A percentile compares a stretch with the other conserved stretches of the same genome.
phyloP scores from a whole-genome alignment of 768 basidiomycete species.

The Strobilomyces confusus region DNA sequence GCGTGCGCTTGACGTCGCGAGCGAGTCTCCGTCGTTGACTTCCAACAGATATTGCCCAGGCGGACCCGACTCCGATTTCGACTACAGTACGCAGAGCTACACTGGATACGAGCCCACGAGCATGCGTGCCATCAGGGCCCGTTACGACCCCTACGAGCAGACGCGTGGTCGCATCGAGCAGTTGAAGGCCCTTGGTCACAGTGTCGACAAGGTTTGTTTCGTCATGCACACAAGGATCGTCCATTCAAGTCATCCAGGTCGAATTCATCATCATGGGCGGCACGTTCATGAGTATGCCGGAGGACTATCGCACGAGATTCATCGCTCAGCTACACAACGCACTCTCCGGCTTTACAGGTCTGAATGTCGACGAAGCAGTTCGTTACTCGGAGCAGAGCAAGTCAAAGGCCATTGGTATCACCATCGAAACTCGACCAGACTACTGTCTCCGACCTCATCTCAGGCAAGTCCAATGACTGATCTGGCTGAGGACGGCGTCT shows the following conservation, averaged over 20 bases:
- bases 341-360: conserved; percentile 89
- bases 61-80: conserved; percentile 98
- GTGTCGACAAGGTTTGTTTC: conserved; percentile 83
- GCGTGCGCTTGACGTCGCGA: conserved; percentile 26
- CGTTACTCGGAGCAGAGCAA: conserved; percentile 96
- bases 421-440: conserved; percentile 97
- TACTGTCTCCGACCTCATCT: conserved; percentile 97
- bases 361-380: conserved; percentile 94
- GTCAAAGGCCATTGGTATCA: conserved; percentile 98
- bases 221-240: not conserved
- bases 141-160: conserved; percentile 97
- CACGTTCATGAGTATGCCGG: conserved; percentile 99
- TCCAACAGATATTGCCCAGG: conserved; percentile 86
- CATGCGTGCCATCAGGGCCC: conserved; percentile 97
- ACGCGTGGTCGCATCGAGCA: conserved; percentile 94
- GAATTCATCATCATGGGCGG: conserved; percentile 97
- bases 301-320: conserved; percentile 91
- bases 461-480: conserved; percentile 44
- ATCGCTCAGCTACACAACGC: conserved; percentile 97
- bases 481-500: not conserved
- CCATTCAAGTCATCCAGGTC: conserved; percentile 43
- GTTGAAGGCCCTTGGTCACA: conserved; percentile 92
- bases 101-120: conserved; percentile 97
- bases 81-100: conserved; percentile 97
- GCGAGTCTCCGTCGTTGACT: conserved; percentile 4